Evolutionary conservation across 1,284 basidiomycete genomes (phyloP), one percentile per base, ranked within the genome.

Genomic region (Malassezia yamatoensis): DNA sequence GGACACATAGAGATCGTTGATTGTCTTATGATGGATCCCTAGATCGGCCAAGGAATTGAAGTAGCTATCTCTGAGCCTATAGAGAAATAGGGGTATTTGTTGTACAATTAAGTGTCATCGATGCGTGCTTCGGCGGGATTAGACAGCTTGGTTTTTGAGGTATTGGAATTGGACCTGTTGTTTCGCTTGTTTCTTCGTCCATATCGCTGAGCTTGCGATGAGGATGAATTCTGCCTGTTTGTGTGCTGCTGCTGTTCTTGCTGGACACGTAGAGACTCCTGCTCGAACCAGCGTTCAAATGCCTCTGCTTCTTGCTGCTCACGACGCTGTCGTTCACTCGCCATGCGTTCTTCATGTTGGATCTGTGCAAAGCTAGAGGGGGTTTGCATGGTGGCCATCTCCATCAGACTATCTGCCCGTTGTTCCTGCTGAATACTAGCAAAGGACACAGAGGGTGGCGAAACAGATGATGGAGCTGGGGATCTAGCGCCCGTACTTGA

Each of bases 271-370:
- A 60, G 65, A 38, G 63, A 65, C 44, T 73, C 71, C 34, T 72
- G 61, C n/a, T 70, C 67, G 43, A 68, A 74, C 71, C 71, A 74
- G 42, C 56, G 61, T 42, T 72, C 70, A 48, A 74, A 74, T 45
- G 66, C 68, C 43, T 62, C 65, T 12, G 62, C 64, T 43, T 70
- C 65, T 35, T 61, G 59, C 51, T 62, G 60, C 34, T 68, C 66
- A 40, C 57, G 62, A n/a, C 50, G 59, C 18, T 51, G 51, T 32
- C 63, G 63, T 56, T 69, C 67, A 44, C 57, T 59, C 21, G 56
- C 64, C 24, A 45, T 32, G 8, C 60, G 58, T 38, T 72, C 70
- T 49, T 72, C 67, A 36, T 70, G 62, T 35, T 65, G 61, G 20
- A 72, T 66, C 37, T 70, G 62, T 12, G 69, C 59, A 53, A 72